Evolutionary conservation across 1,139 yeast species (phyloP), one percentile per base, ranked within the genome.

Genomic region (Magnusiomyces ingens): DNA sequence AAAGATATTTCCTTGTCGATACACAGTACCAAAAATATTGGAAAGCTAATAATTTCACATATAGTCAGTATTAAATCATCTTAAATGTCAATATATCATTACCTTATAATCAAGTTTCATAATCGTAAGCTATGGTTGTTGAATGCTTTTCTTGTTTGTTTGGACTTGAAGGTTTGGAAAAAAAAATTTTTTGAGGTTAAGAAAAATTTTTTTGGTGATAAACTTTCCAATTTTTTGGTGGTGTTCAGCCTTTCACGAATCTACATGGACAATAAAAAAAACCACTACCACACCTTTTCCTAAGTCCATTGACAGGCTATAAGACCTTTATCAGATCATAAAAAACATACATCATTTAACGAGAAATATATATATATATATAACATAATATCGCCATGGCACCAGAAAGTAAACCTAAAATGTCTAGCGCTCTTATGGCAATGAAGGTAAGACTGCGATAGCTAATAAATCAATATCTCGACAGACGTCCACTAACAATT

Each of bases 21-120:
- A 93, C 6, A 93, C 99, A 0, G 99, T 91, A 32, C 99, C 99
- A 62, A 93, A 74, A 48, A 93, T 75, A 70, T 93, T 93, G 48
- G 95, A 84, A 64, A 93, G 85, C 77, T 74, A 71, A 65, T 73
- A 60, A 50, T 11, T 26, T 5, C 8, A 5, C 8, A 26, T 8
- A 26, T 5, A 26, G 32, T 26, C 32, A 13, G 22, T 12, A n/a
- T n/a, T 41, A 10, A 8, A 29, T 41, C 11, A 45, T n/a, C 41
- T 12, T 12, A n/a, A n/a, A n/a, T n/a, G 3, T 2, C 26, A 37
- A 37, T 13, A 41, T 4, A 12, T 36, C 40, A 62, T 45, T 52
- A 63, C 66, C 58, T 62, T 63, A 53, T 59, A 65, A 52, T 65
- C 68, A 51, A 63, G 55, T 53, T 64, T 65, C 68, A 65, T 65